Evolutionary conservation across 352 stramenopile species (phyloP), one percentile per base, ranked within the genome.

Genomic region (Nannochloropsis limnetica): DNA sequence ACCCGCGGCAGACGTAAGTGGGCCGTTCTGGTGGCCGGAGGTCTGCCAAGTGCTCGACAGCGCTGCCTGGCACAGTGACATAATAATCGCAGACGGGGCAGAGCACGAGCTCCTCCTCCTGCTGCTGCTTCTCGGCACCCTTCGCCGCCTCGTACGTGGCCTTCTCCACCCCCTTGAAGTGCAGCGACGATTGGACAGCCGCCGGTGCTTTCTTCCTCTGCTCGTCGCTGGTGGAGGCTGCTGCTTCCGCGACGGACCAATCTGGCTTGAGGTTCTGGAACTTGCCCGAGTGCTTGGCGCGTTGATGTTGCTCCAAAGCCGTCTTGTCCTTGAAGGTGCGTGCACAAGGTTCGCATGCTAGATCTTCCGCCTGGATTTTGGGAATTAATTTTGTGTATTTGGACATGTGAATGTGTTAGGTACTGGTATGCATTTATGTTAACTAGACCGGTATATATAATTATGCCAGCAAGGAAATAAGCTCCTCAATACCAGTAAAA

Each of bases 241-340:
- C 25, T 74, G 25, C n/a, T 74, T 25, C 61, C n/a, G 20, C 81
- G n/a, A 28, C 61, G 69, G 61, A 93, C 91, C 91, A 95, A 82
- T 95, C 91, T 0, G 91, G 91, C 28, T 89, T 89, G 45, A 95
- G 93, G 17, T 91, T 85, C 32, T 85, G 86, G 83, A 93, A 90
- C 28, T 89, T 89, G 32, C 91, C 91, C 23, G 79, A n/a, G 83
- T 95, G 91, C 83, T 95, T 95, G 44, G 91, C 90, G 49, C 91
- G 85, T 17, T 89, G 82, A 67, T 95, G 91, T 81, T 94, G 91
- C 80, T 88, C 88, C 27, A 88, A 88, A 2, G 90, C 91, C 31
- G 93, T 89, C 32, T 92, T 88, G 31, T 93, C 92, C 79, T 89
- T 91, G 81, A 95, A 95, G 28, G 79, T 89, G 90, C 43, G 86